phyloP scores from a whole-genome alignment of 1,284 basidiomycete species.

The Golubevia pallescens region DNA sequence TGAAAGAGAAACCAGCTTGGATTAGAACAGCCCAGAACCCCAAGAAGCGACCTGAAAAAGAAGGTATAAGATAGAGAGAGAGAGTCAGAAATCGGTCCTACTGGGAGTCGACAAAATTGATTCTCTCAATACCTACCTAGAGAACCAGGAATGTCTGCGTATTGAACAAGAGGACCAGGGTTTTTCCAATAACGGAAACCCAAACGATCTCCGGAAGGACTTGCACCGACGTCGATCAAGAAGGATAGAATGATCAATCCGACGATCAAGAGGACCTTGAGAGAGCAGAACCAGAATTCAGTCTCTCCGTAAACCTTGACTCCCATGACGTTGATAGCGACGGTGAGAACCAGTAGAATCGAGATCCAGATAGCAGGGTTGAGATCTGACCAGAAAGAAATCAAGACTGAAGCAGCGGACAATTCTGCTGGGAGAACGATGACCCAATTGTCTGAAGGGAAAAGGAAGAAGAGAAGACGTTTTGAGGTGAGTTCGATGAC shows the following conservation, averaged over 20 bases:
- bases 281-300: conserved; percentile 11
- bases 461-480: not conserved
- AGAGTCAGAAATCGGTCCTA: no score
- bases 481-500: not conserved
- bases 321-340: conserved; percentile 55
- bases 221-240: conserved; percentile 49
- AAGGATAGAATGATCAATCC: conserved; percentile 55
- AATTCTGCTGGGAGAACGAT: conserved; percentile 78
- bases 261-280: conserved; percentile 42
- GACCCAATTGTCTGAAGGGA: conserved; percentile 69
- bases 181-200: conserved; percentile 60
- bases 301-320: conserved; percentile 36
- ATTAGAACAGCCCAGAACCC: conserved; percentile 41
- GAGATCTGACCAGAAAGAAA: conserved; percentile 72
- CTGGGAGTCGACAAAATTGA: no score
- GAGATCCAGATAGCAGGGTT: conserved; percentile 49
- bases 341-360: conserved; percentile 41
- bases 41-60: conserved; percentile 38
- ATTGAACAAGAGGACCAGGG: conserved; percentile 67
- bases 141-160: conserved; percentile 16
- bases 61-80: no score
- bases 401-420: conserved; percentile 77
- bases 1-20: not conserved
- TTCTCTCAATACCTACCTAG: no score
- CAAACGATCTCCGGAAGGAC: conserved; percentile 27